Evolutionary conservation across 1,284 basidiomycete genomes (phyloP), one percentile per base, ranked within the genome.

Genomic region (Xerocomus amazonicus): DNA sequence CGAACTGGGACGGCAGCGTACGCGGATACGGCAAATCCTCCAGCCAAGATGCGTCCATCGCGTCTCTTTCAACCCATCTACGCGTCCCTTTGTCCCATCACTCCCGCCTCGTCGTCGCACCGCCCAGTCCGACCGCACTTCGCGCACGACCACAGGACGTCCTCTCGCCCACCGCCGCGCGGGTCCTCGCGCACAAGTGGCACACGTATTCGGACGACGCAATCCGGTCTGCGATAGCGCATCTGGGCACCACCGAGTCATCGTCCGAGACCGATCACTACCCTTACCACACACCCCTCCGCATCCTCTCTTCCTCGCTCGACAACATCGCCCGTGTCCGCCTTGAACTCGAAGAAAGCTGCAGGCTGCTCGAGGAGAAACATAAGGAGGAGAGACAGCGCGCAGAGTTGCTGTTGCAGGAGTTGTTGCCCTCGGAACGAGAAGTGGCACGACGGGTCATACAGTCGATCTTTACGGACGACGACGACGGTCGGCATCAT

Each of bases 131-230:
- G 23, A 53, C 53, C 0, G 38, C 51, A 28, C 17, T 19, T 6
- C 48, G 43, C 17, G 12, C 10, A 27, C 50, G 70, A 51, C 33
- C 59, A 55, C 14, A 63, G 59, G 46, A 62, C 60, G 10, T 55
- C 62, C 43, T 58, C 52, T 40, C 57, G 1, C 44, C 54, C 64
- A 53, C 72, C 14, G 65, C 69, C 8, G 62, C 73, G 3, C 75
- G 78, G 54, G 73, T 88, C 14, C 71, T 89, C 16, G 70, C 73
- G 3, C 83, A 79, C 6, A 77, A 73, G 59, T 89, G 85, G 84
- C 84, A 88, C 59, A 77, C 81, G 39, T 81, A 80, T 57, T 80
- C 83, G 1, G 86, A 90, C 65, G 78, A 85, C 43, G 81, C 77
- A 1, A 84, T 90, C 38, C 78, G 84, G 54, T 69, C 74, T 7